A percentile compares a stretch with the other conserved stretches of the same genome.
phyloP scores from a whole-genome alignment of 2,329 filamentous ascomycete genomes.

The Claviceps capensis region DNA sequence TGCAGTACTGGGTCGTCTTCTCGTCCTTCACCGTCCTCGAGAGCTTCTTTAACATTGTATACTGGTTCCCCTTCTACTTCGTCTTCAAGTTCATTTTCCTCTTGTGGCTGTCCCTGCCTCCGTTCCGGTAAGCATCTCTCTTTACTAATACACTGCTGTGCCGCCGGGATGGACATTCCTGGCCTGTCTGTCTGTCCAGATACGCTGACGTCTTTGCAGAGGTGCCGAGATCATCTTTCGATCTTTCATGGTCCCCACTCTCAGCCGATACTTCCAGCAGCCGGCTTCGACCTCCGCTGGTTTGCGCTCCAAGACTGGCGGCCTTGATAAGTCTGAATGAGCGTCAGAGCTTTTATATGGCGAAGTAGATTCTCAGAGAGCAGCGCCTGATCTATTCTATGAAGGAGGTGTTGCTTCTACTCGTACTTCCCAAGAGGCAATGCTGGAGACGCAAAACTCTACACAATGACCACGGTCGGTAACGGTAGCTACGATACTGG shows the following conservation, averaged over 20 bases:
- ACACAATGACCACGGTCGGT: neutral
- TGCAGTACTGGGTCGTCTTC: conserved; percentile 77
- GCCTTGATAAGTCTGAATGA: conserved; percentile 58
- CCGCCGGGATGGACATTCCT: neutral
- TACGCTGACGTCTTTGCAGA: conserved; percentile 30
- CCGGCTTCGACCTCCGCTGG: conserved; percentile 65
- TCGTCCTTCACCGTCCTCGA: conserved; percentile 71
- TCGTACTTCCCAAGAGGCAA: neutral
- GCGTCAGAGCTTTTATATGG: conserved; percentile 3
- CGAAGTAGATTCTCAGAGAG: neutral
- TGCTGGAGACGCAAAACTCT: neutral
- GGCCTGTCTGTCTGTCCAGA: neutral
- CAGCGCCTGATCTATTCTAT: neutral
- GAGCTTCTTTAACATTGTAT: conserved; percentile 71
- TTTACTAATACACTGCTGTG: neutral
- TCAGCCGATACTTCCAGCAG: conserved; percentile 76
- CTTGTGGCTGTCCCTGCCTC: conserved; percentile 93
- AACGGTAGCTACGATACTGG: neutral
- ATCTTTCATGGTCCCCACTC: conserved; percentile 82
- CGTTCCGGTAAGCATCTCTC: conserved; percentile 59
- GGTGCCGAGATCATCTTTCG: conserved; percentile 95
- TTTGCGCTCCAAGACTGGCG: conserved; percentile 78
- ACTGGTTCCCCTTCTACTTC: conserved; percentile 99
- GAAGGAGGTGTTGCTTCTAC: neutral
- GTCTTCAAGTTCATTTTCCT: conserved; percentile 98